A percentile compares a stretch with the other conserved stretches of the same genome.
These are phyloP conservation scores for Triticum monococcum DNA, from an alignment of 176 grass and related monocot species.

Conservation along the genomic window DNA sequence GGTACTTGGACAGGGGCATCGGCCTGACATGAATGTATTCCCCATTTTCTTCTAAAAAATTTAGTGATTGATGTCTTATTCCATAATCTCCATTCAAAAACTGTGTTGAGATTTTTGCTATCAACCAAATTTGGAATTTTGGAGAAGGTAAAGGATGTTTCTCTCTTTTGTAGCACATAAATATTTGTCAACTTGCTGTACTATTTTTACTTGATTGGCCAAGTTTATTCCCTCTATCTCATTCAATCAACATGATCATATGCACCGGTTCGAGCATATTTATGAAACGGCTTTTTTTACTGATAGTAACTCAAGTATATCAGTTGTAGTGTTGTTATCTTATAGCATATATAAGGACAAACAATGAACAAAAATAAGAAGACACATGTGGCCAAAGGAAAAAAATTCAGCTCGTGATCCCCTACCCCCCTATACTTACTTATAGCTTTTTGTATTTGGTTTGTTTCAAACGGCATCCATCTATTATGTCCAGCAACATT, in stretches of 20 bases:
- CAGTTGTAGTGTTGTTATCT: not conserved
- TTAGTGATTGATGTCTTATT: not conserved
- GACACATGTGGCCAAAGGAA: too few relatives aligned
- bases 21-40: not conserved
- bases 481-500: too few relatives aligned
- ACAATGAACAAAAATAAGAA: not conserved
- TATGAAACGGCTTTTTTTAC: not conserved
- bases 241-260: not conserved
- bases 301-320: not conserved
- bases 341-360: not conserved
- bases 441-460: too few relatives aligned
- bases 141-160: not conserved
- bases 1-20: not conserved
- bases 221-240: not conserved
- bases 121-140: too few relatives aligned
- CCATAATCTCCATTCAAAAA: not conserved
- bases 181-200: too few relatives aligned
- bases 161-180: too few relatives aligned
- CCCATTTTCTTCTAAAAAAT: not conserved
- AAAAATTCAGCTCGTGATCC: too few relatives aligned
- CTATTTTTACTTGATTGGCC: not conserved
- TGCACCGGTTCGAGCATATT: not conserved
- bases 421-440: too few relatives aligned
- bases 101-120: not conserved
- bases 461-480: too few relatives aligned